These are phyloP conservation scores for Clavispora santaluciae DNA, from an alignment of 805 yeast genomes.

Conservation along the genomic window DNA sequence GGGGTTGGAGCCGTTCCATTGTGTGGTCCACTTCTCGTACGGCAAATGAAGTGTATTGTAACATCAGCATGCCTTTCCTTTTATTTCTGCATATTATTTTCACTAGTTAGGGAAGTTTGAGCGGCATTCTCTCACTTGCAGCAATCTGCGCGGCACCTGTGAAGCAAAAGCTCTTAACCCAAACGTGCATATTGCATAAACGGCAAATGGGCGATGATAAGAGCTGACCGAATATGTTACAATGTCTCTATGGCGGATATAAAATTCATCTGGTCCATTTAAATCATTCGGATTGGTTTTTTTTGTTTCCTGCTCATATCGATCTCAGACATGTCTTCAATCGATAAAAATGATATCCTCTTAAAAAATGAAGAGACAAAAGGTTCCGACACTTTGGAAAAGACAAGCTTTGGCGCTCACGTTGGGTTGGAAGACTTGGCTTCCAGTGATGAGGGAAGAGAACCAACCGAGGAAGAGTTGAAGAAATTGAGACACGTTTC, in stretches of 20 bases:
- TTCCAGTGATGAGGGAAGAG: conserved; percentile 29
- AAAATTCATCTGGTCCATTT: not conserved
- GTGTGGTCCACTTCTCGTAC: too few species aligned
- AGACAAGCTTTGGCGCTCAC: not conserved
- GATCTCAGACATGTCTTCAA: not conserved
- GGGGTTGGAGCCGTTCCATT: too few species aligned
- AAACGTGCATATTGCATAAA: not conserved
- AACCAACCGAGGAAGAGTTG: conserved; percentile 52
- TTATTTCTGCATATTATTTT: too few species aligned
- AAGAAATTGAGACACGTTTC: conserved; percentile 48
- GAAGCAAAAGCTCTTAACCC: not conserved
- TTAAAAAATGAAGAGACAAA: not conserved
- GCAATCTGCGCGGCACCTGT: not conserved
- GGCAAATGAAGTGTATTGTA: too few species aligned
- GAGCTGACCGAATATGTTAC: not conserved
- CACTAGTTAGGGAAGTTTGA: too few species aligned
- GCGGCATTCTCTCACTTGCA: not conserved
- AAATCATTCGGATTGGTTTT: not conserved
- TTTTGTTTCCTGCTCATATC: not conserved
- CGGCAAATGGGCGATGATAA: not conserved
- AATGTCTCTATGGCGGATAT: not conserved
- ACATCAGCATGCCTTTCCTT: too few species aligned
- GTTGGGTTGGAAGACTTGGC: conserved; percentile 9
- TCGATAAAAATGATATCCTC: not conserved
- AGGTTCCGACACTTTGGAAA: not conserved